Evolutionary conservation across 2,329 filamentous ascomycete genomes (phyloP), one percentile per base, ranked within the genome.

Genomic region (Phialophora verrucosa): DNA sequence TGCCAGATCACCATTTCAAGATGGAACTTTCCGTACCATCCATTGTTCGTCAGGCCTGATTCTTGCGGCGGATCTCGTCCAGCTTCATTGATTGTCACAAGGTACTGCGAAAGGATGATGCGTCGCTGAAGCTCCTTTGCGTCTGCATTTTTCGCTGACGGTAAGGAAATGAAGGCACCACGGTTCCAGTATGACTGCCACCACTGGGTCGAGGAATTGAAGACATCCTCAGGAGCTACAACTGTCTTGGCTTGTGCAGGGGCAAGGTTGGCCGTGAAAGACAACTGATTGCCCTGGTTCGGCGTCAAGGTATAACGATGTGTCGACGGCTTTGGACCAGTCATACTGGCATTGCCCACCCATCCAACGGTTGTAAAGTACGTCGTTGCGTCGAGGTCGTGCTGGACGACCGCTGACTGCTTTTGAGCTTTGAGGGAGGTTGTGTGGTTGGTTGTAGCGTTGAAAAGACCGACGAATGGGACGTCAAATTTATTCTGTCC

Each of bases 21-120:
- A 66, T 85, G 84, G 68, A 85, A 85, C 63, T 86, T 86, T 14
- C 84, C 84, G 65, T 84, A 84, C 83, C 84, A 86, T 23, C 83
- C 81, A 71, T 86, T 84, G 69, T 85, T 85, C 11, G 83, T 81
- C 6, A 85, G 76, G 6, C 83, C 83, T 66, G 74, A 75, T 66
- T 76, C 82, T 73, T 86, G 83, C 0, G 83, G 54, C 27, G 78
- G 80, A 64, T 81, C 79, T 51, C 76, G 75, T 0, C 83, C 83
- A 25, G 83, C 83, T 6, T 79, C 81, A 70, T 86, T 85, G 7
- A 86, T 80, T 3, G 81, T 82, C 1, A 83, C 76, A 2, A 86
- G 78, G 68, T 86, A 86, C 69, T 85, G 83, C 0, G 84, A 85
- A 23, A 84, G 75, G 59, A 87, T 80, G 10, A 82, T 82, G 47